A percentile compares a stretch with the other conserved stretches of the same genome.
phyloP scores from a whole-genome alignment of 2,329 filamentous ascomycete genomes.

The Neofusicoccum cordaticola region DNA sequence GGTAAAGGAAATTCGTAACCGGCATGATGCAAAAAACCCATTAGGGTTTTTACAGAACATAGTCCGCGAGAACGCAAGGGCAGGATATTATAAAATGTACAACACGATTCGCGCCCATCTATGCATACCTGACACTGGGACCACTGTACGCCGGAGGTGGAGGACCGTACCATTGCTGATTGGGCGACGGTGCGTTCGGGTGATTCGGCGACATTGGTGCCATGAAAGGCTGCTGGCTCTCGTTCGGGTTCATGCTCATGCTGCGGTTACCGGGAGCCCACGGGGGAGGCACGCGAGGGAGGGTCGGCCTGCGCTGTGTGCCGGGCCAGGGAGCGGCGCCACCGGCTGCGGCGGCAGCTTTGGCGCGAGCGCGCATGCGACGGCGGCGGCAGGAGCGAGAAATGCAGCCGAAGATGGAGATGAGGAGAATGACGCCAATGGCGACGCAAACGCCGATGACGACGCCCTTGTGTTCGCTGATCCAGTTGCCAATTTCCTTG shows the following conservation, averaged over 20 bases:
- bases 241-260: neutral
- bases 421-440: conserved; percentile 65
- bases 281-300: conserved; percentile 11
- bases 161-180: neutral
- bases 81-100: neutral
- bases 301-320: neutral
- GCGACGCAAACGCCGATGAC: conserved; percentile 76
- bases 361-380: neutral
- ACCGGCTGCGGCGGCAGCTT: neutral
- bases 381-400: conserved; percentile 51
- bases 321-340: neutral
- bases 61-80: neutral
- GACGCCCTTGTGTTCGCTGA: conserved; percentile 71
- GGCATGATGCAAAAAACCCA: neutral
- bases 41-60: neutral
- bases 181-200: neutral
- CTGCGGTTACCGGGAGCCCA: neutral
- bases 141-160: conserved; percentile 2
- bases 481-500: conserved; percentile 72
- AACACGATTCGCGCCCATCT: neutral
- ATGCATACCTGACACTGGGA: conserved; percentile 1
- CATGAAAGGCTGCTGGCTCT: conserved; percentile 5
- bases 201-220: neutral
- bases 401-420: conserved; percentile 68
- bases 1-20: neutral